A percentile compares a stretch with the other conserved stretches of the same genome.
These are phyloP conservation scores for Aspergillus diversus DNA, from an alignment of 495 filamentous ascomycete genomes.

Conservation along the genomic window DNA sequence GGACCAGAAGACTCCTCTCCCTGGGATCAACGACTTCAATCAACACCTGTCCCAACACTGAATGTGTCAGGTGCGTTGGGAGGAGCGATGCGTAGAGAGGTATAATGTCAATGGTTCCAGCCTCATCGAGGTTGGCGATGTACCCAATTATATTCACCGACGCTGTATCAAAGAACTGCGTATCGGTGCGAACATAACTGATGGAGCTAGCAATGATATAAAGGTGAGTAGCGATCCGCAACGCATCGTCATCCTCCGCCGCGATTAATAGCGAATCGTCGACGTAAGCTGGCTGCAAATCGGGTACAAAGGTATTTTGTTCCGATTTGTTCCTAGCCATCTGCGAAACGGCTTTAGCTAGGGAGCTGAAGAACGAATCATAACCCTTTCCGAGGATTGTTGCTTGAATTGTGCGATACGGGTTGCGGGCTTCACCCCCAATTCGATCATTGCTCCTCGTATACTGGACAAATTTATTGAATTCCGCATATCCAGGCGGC, in stretches of 20 bases:
- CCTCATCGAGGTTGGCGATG: slow-evolving; percentile 72
- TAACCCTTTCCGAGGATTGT: slow-evolving; percentile 45
- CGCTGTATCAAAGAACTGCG: slow-evolving; percentile 35
- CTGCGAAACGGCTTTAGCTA: slow-evolving; percentile 46
- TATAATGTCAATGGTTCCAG: slow-evolving; percentile 71
- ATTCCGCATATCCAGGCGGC: slow-evolving; percentile 43
- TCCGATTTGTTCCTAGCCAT: slow-evolving; percentile 28
- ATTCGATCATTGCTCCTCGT: slow-evolving; percentile 41
- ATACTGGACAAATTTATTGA: slow-evolving; percentile 44
- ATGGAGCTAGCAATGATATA: slow-evolving; percentile 48
- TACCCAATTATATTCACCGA: slow-evolving; percentile 68
- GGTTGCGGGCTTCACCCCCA: slow-evolving; percentile 45
- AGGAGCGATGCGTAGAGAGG: slow-evolving; percentile 87
- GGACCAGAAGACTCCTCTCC: slow-evolving; percentile 52
- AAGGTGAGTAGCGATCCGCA: slow-evolving; percentile 53
- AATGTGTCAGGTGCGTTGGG: slow-evolving; percentile 46
- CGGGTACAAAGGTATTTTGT: slow-evolving; percentile 35
- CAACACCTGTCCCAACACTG: slow-evolving; percentile 55
- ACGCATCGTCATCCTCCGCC: slow-evolving; percentile 44
- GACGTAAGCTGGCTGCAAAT: slow-evolving; percentile 29
- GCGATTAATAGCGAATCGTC: slow-evolving; percentile 44
- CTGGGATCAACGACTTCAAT: slow-evolving; percentile 63
- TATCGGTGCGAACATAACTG: slow-evolving; percentile 40
- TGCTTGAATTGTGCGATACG: slow-evolving; percentile 54
- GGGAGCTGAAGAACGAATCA: slow-evolving; percentile 39